A percentile compares a stretch with the other conserved stretches of the same genome.
phyloP scores from a whole-genome alignment of 345 rosid species.

The Rhizophora mangle region DNA sequence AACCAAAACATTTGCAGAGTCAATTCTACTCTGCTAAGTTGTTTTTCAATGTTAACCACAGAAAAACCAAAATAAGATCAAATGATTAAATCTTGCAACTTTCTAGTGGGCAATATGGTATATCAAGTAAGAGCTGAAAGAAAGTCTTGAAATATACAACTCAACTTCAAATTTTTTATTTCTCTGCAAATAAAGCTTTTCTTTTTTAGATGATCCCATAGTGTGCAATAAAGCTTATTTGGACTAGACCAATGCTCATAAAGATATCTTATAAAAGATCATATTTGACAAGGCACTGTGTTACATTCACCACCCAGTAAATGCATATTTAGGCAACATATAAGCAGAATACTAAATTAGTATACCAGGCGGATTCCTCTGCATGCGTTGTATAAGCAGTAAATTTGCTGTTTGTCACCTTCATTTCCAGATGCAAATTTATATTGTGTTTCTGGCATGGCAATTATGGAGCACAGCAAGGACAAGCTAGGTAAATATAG shows the following conservation, averaged over 20 bases:
- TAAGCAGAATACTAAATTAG: slow-evolving; percentile 5
- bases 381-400: slow-evolving; percentile 40
- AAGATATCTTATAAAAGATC: neutral
- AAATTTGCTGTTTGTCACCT: slow-evolving; percentile 48
- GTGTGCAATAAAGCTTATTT: neutral
- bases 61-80: neutral
- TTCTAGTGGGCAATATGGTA: neutral
- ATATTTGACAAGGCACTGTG: neutral
- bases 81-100: neutral
- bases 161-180: too few species aligned
- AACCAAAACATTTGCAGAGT: neutral
- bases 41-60: neutral
- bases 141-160: too few species aligned
- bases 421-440: slow-evolving; percentile 35
- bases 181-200: too few species aligned
- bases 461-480: too few species aligned
- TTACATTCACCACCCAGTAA: neutral
- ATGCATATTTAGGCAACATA: slow-evolving; percentile 5
- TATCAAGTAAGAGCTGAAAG: too few species aligned
- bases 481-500: too few species aligned
- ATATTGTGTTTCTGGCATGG: slow-evolving; percentile 33
- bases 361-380: slow-evolving; percentile 41
- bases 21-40: neutral
- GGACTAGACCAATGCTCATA: neutral
- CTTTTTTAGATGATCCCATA: neutral